Percentiles rank a stretch among this genome's conserved stretches.
Conservation (phyloP, 768 basidiomycete species). For the Gyrodon lividus region DNA sequence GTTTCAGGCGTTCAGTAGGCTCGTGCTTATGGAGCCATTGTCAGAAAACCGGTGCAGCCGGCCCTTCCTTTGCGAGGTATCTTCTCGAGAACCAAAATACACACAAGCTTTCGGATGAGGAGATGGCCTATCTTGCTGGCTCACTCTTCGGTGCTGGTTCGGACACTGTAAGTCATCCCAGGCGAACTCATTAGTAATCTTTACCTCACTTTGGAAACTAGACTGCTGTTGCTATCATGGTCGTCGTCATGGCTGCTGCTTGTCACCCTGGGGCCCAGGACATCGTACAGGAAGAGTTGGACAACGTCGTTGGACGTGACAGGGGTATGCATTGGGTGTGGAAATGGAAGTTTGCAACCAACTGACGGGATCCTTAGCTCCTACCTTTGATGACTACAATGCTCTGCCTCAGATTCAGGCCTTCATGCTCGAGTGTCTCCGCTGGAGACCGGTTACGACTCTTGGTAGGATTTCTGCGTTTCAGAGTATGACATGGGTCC, state of each 20-base stretch:
- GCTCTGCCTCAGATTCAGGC: conserved; percentile 39
- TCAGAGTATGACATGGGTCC: not conserved
- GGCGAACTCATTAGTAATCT: not conserved
- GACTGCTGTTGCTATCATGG: conserved; percentile 57
- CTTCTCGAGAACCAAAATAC: conserved; percentile 55
- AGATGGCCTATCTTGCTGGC: conserved; percentile 62
- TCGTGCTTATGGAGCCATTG: not conserved
- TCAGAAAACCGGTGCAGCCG: conserved; percentile 23
- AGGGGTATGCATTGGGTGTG: conserved; percentile 17
- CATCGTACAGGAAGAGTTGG: conserved; percentile 54
- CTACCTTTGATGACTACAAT: conserved; percentile 40
- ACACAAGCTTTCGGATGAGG: conserved; percentile 53
- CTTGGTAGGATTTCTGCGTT: conserved; percentile 20
- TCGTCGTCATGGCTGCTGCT: conserved; percentile 57
- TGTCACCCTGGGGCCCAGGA: conserved; percentile 52
- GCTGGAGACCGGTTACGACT: conserved; percentile 42
- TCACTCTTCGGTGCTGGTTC: conserved; percentile 67
- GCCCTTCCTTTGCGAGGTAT: conserved; percentile 54
- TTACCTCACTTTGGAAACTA: conserved; percentile 9
- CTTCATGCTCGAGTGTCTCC: conserved; percentile 40
- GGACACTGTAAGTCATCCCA: conserved; percentile 45
- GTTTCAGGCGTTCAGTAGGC: not conserved
- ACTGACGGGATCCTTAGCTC: conserved; percentile 26
- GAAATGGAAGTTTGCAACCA: not conserved
- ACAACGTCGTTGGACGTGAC: conserved; percentile 48